A percentile compares a stretch with the other conserved stretches of the same genome.
Conservation (phyloP, 257 asterid genomes). For the Knoxia roxburghii region DNA sequence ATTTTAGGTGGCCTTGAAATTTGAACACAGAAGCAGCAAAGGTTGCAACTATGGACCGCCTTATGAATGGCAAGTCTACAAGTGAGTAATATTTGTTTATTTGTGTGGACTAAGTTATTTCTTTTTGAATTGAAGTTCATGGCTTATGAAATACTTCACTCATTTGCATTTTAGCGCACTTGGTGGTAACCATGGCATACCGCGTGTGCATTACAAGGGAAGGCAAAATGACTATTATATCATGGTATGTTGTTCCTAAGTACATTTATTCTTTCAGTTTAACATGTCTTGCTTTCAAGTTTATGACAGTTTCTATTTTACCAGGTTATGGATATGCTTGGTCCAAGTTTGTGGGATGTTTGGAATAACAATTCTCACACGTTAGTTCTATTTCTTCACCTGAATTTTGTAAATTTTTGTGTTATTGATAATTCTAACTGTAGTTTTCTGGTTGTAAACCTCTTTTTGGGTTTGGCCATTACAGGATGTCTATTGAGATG, state of each 20-base stretch:
- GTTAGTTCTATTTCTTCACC: conserved; percentile 30
- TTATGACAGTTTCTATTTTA: conserved; percentile 10
- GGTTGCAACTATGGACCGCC: conserved; percentile 89
- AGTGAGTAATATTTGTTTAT: conserved; percentile 27
- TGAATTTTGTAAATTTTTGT: not conserved
- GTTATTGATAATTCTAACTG: not conserved
- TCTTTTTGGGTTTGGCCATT: conserved; percentile 2
- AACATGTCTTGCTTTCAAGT: not conserved
- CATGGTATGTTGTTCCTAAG: conserved; percentile 42
- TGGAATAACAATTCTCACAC: conserved; percentile 69
- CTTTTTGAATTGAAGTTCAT: not conserved
- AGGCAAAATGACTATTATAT: conserved; percentile 67
- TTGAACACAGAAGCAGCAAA: conserved; percentile 80
- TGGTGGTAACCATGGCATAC: conserved; percentile 86
- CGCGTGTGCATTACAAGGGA: conserved; percentile 72
- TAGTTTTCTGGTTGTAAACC: not conserved
- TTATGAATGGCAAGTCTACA: conserved; percentile 80
- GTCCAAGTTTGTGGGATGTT: conserved; percentile 87
- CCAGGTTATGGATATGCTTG: conserved; percentile 98
- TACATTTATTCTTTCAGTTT: not conserved
- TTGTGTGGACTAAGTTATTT: not conserved
- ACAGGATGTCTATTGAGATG: conserved; percentile 87
- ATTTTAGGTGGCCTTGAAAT: conserved; percentile 76
- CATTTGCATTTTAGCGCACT: conserved; percentile 36
- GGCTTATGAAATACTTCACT: not conserved